Evolutionary conservation across 345 rosid species (phyloP), one percentile per base, ranked within the genome.

Genomic region (Salix viminalis): DNA sequence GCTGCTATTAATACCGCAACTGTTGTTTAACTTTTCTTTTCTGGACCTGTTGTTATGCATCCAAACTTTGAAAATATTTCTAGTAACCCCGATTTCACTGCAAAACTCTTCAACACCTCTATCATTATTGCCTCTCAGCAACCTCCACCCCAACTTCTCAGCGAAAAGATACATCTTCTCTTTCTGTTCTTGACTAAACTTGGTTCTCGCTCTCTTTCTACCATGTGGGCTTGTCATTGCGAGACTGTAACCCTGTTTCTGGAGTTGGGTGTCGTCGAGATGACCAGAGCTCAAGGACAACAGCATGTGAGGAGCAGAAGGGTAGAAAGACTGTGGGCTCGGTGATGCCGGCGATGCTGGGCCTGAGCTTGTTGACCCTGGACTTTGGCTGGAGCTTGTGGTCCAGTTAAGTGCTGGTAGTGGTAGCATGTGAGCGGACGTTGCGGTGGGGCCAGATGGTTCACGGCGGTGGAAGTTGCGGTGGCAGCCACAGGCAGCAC

Each of bases 401-500:
- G 83, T 85, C 83, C 83, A 80, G 39, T 75, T 71, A 23, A 80
- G 36, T 12, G 36, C 76, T 7, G 44, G 65, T 14, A 16, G 70
- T 7, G 76, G 80, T 21, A 44, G 61, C 32, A n/a, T 37, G 19
- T 11, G 74, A 71, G 80, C 18, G 81, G 70, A 6, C 73, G 79
- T 34, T 34, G 37, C 37, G 67, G n/a, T 12, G 37, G 79, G 24
- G 56, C 32, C 72, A 9, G 60, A 73, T 30, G 83, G 75, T 68
- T 86, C 84, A 46, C 97, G 94, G 73, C 93, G 96, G 90, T 93
- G 96, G 88, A 93, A 93, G 73, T 90, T 93, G 74, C 98, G 97
- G 87, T 93, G 98, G 83, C 98, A 93, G 56, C 97, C 97, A 46
- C 98, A 93, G 28, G 98, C 97, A 62, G 91, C 97, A 73, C 98